Evolutionary conservation across 345 rosid species (phyloP).

Genomic region (Dipteronia sinensis): DNA sequence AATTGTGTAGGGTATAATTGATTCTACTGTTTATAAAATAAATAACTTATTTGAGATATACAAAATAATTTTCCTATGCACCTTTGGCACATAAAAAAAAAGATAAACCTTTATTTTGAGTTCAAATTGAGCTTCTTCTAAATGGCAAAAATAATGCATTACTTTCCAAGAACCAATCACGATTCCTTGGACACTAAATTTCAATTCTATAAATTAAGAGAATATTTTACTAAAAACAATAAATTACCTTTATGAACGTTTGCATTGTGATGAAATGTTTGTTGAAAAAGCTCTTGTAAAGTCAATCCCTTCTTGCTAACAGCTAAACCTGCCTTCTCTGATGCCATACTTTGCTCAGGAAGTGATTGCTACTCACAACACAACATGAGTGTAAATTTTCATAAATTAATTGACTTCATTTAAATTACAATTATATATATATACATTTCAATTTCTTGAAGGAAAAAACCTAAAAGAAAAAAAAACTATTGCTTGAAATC

Average conservation of each 20-base stretch:
- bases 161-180: background rate
- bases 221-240: background rate
- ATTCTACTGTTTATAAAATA: too few relatives aligned
- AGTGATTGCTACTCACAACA: constrained; percentile 68
- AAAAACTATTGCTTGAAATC: too few relatives aligned
- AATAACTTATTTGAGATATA: constrained; percentile 36
- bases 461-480: too few relatives aligned
- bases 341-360: constrained; percentile 88
- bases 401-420: constrained; percentile 5
- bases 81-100: background rate
- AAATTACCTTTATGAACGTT: too few relatives aligned
- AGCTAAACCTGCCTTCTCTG: constrained; percentile 74
- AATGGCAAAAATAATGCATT: background rate
- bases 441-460: too few relatives aligned
- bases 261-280: constrained; percentile 80
- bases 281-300: constrained; percentile 77
- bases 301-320: constrained; percentile 88
- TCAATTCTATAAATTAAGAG: background rate
- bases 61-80: background rate
- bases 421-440: background rate
- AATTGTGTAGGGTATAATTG: too few relatives aligned
- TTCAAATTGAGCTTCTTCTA: background rate
- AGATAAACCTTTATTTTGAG: background rate
- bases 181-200: background rate
- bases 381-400: background rate